phyloP scores from a whole-genome alignment of 1,139 yeast genomes.

The Protomyces macrosporus region DNA sequence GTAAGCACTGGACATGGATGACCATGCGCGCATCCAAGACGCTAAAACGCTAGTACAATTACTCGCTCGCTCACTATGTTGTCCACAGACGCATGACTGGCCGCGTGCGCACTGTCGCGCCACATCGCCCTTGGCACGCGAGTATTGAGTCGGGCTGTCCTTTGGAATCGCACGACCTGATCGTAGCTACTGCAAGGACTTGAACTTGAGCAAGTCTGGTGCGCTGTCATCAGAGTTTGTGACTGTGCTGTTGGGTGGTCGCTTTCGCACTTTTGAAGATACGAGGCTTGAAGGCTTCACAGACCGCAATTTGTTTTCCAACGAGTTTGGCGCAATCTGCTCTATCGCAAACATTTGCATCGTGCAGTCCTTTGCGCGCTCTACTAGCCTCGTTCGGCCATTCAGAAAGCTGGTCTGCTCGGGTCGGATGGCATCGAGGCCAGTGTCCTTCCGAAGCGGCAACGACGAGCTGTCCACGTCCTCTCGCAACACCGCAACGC shows the following conservation, averaged over 20 bases:
- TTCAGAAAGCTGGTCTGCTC: neutral
- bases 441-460: neutral
- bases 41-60: slow-evolving; percentile 11
- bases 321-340: no score
- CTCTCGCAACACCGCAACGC: slow-evolving; percentile 11
- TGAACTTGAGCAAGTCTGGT: no score
- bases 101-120: slow-evolving; percentile 4
- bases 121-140: slow-evolving; percentile 19
- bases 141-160: slow-evolving; percentile 11
- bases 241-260: no score
- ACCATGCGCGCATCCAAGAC: neutral
- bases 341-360: no score
- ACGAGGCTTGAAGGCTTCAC: no score
- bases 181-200: no score
- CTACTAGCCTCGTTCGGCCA: neutral
- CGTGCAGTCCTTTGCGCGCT: neutral
- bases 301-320: no score
- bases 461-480: neutral
- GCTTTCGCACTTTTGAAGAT: no score
- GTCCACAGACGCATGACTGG: slow-evolving; percentile 13
- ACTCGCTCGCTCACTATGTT: slow-evolving; percentile 6
- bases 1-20: neutral
- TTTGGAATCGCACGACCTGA: neutral
- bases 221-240: no score
- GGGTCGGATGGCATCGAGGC: neutral